Base-by-base conservation (phyloP, 2,329 filamentous ascomycete species). In the Talaromyces rugulosus region DNA sequence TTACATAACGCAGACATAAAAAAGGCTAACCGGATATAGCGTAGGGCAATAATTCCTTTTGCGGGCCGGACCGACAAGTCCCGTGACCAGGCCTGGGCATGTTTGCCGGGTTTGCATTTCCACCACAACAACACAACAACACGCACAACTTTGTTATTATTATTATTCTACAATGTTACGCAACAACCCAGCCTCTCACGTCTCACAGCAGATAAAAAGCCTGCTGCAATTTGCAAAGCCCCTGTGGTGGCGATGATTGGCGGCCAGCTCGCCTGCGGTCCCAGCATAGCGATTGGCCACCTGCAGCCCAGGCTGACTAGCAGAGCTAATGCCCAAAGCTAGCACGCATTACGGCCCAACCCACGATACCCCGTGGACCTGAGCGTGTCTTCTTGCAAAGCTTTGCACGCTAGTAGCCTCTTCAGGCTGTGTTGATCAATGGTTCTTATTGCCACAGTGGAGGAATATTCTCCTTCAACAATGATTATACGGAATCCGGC, bases 321-420 rank as follows among this genome's bases (percentile, higher is more conserved):
- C 34, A 27, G 18, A 33, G 52, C 60, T 42, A 62, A 57, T 75
- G 73, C 73, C 74, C 72, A 75, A 62, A 53, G 67, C 54, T 50
- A 62, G 68, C 69, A 74, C 70, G 70, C 72, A 75, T 75, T 71
- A 65, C 66, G 74, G 73, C 74, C 74, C 74, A 75, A 75, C 72
- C 50, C 50, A 53, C 27, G 12, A 53, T 33, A n/a, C 30, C 28
- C 50, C 50, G 50, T 53, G 28, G 44, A 7, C 50, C 30, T 31
- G 50, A 30, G 50, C 28, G 50, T 23, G 23, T 23, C 23, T 27
- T 30, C 27, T n/a, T 53, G 50, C 27, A 53, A 31, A 53, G 50
- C 50, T 53, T 28, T 53, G 5, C 50, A 5, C 50, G 50, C 50
- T 53, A 53, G 50, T 27, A 53, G 30, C 28, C 28, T 23, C 6